Evolutionary conservation across 768 basidiomycete species (phyloP).

Genomic region (Cubamyces lactineus): DNA sequence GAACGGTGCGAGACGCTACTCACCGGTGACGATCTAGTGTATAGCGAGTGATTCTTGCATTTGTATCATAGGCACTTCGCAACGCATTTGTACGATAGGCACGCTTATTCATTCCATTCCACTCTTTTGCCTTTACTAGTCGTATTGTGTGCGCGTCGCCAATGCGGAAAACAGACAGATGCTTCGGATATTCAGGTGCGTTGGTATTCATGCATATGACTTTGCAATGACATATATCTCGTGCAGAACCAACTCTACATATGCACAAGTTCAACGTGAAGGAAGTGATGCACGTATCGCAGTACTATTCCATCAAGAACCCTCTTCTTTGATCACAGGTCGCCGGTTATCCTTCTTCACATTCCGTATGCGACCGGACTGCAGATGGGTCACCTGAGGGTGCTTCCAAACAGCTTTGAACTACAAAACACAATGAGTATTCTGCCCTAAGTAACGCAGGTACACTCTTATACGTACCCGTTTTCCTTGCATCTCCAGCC

Average conservation of each 20-base stretch:
- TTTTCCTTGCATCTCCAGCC: conserved; percentile 4
- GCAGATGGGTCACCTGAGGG: background rate
- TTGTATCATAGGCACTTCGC: conserved; percentile 16
- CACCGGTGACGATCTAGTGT: conserved; percentile 7
- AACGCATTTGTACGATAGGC: conserved; percentile 21
- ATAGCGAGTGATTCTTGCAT: conserved; percentile 7
- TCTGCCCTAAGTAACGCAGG: background rate
- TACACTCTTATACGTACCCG: conserved; percentile 2
- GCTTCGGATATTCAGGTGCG: no score
- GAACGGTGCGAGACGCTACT: background rate
- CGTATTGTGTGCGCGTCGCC: no score
- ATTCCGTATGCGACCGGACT: background rate
- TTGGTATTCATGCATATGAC: no score
- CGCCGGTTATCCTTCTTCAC: conserved; percentile 18
- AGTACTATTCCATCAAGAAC: background rate
- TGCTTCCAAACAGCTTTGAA: conserved; percentile 3
- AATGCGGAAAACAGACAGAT: no score
- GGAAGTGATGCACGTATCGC: no score
- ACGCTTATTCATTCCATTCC: conserved; percentile 5
- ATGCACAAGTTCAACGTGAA: no score
- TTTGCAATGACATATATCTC: no score
- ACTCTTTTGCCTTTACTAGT: background rate
- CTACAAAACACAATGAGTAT: background rate
- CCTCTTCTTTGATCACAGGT: conserved; percentile 11
- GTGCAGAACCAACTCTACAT: no score